phyloP scores from a whole-genome alignment of 2,329 filamentous ascomycete genomes.

The Chaetomium sp. region DNA sequence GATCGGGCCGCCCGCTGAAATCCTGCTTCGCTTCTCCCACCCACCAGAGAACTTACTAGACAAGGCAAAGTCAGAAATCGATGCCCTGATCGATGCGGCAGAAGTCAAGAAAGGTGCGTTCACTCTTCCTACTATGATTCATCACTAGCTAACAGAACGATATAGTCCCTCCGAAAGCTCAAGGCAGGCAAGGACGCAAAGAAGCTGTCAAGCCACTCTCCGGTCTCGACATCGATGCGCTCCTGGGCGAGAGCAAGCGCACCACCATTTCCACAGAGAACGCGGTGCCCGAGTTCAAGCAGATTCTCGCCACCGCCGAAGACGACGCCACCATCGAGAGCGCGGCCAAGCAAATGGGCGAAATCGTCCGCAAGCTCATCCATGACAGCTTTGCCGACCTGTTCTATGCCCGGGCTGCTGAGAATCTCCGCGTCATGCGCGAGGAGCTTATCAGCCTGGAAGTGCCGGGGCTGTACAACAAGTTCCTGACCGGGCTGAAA shows the following conservation, averaged over 20 bases:
- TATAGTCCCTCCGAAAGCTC: conserved; percentile 69
- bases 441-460: conserved; percentile 71
- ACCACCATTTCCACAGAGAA: conserved; percentile 55
- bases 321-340: conserved; percentile 57
- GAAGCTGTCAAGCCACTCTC: conserved; percentile 77
- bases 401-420: conserved; percentile 67
- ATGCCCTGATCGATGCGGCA: conserved; percentile 59
- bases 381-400: conserved; percentile 66
- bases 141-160: conserved; percentile 19
- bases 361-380: conserved; percentile 63
- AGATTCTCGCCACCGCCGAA: conserved; percentile 57
- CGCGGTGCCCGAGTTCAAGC: conserved; percentile 85
- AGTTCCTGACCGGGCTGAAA: conserved; percentile 66
- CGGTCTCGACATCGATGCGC: conserved; percentile 75
- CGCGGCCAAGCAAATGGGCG: conserved; percentile 67
- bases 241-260: conserved; percentile 55
- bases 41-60: conserved; percentile 62
- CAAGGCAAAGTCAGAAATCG: conserved; percentile 50
- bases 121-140: neutral
- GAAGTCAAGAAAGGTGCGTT: conserved; percentile 72
- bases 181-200: conserved; percentile 61
- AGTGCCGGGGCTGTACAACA: conserved; percentile 69
- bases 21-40: conserved; percentile 64
- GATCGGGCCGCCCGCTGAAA: conserved; percentile 54
- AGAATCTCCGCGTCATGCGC: conserved; percentile 71